Conservation (phyloP, 768 basidiomycete genomes). For the Pleurotus ostreatus region DNA sequence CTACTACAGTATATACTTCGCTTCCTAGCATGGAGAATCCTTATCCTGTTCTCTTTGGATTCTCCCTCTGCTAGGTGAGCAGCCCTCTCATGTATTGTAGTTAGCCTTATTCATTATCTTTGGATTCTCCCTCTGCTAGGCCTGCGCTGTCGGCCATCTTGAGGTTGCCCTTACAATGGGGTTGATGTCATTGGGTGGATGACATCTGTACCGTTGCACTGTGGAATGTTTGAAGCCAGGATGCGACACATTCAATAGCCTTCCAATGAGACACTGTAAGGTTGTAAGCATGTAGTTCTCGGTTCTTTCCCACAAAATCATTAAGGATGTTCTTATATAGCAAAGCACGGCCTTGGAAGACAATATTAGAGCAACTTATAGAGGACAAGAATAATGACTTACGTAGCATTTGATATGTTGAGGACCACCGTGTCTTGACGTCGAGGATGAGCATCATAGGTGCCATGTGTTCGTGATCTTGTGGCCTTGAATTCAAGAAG, state of each 20-base stretch:
- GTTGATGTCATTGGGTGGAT: not conserved
- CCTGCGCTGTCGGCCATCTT: too few species aligned
- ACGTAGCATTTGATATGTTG: conserved; percentile 27
- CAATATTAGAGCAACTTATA: not conserved
- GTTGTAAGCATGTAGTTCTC: not conserved
- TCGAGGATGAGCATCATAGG: conserved; percentile 26
- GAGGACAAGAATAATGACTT: not conserved
- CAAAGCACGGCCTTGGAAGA: not conserved
- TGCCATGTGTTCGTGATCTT: not conserved
- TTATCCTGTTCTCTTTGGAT: too few species aligned
- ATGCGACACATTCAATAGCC: not conserved
- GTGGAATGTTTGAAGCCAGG: not conserved
- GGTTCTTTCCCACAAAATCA: not conserved
- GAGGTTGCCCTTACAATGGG: too few species aligned
- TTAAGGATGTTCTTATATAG: not conserved
- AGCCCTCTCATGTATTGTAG: too few species aligned
- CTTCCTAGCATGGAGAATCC: too few species aligned
- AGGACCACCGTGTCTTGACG: conserved; percentile 24
- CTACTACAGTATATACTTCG: too few species aligned
- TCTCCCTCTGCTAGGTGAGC: too few species aligned
- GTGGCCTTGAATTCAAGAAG: not conserved
- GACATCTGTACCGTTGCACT: not conserved
- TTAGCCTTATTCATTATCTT: too few species aligned
- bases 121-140: too few species aligned
- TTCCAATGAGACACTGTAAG: not conserved